Conservation (phyloP, 1,139 yeast species). For the Debaryomyces sp. region DNA sequence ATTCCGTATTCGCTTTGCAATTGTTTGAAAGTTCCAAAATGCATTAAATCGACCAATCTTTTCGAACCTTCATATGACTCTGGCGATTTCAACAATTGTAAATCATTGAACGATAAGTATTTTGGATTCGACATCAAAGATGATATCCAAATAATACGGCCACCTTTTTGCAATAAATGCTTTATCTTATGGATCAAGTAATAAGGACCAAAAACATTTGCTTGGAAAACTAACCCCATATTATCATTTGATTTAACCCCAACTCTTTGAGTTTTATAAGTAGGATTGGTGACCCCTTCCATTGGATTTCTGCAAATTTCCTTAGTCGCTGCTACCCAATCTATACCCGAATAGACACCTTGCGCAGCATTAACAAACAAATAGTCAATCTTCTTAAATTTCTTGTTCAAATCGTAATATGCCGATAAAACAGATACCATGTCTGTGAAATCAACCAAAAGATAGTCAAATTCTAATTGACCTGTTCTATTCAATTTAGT, state of each 20-base stretch:
- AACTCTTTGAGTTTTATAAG: slow-evolving; percentile 75
- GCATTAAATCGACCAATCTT: slow-evolving; percentile 80
- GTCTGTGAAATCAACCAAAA: slow-evolving; percentile 84
- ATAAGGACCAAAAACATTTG: slow-evolving; percentile 94
- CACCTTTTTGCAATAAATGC: slow-evolving; percentile 56
- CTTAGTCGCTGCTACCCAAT: slow-evolving; percentile 75
- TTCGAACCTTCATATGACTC: slow-evolving; percentile 93
- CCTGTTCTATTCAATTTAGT: slow-evolving; percentile 43
- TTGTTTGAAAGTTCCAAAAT: slow-evolving; percentile 63
- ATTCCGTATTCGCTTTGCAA: slow-evolving; percentile 54
- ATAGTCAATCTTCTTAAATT: slow-evolving; percentile 70
- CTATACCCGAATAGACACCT: slow-evolving; percentile 82
- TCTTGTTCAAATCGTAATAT: slow-evolving; percentile 64
- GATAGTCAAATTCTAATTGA: slow-evolving; percentile 78
- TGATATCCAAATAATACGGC: slow-evolving; percentile 81
- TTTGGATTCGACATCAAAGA: slow-evolving; percentile 77
- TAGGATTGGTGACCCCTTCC: slow-evolving; percentile 81
- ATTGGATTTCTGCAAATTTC: slow-evolving; percentile 69
- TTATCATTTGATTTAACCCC: slow-evolving; percentile 76
- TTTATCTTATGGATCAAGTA: slow-evolving; percentile 67
- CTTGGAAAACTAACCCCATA: slow-evolving; percentile 88
- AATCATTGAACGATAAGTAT: slow-evolving; percentile 69
- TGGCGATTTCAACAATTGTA: slow-evolving; percentile 65
- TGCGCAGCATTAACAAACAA: slow-evolving; percentile 88
- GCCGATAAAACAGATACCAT: slow-evolving; percentile 86